These are phyloP conservation scores for Sclerotinia sclerotiorum DNA, from an alignment of 2,329 filamentous ascomycete species.

Conservation along the genomic window DNA sequence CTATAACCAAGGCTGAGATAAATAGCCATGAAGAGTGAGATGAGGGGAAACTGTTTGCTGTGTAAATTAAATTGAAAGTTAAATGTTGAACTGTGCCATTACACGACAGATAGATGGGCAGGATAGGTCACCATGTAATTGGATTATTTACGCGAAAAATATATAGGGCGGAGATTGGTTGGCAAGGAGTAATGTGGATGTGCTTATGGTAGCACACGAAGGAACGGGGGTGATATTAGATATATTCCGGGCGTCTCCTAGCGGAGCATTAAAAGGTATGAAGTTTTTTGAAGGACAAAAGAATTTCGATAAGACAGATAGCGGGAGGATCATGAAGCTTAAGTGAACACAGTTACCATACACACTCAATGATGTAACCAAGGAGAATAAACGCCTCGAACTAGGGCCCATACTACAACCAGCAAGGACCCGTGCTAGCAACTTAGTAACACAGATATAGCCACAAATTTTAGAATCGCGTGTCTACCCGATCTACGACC, in stretches of 20 bases:
- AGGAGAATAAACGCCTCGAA: too few relatives aligned
- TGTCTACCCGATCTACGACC: background rate
- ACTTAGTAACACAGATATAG: background rate
- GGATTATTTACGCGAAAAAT: too few relatives aligned
- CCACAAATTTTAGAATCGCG: background rate
- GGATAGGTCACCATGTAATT: background rate
- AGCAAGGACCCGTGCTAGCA: background rate
- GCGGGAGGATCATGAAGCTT: background rate
- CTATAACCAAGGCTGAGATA: background rate
- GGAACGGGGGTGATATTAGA: background rate
- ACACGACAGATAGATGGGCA: background rate
- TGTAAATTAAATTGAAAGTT: background rate
- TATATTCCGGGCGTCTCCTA: background rate
- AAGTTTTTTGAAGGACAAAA: background rate
- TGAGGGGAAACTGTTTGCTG: background rate
- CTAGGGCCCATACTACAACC: background rate
- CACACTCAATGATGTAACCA: background rate
- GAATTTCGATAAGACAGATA: background rate
- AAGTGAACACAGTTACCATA: background rate
- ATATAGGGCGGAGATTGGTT: background rate
- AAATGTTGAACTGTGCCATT: background rate
- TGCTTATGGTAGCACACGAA: slow-evolving; percentile 8
- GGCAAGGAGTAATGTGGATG: background rate
- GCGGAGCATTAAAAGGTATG: background rate
- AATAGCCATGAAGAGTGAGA: background rate